Conservation (phyloP, 108 stramenopile genomes). For the Cyclotella atomus region DNA sequence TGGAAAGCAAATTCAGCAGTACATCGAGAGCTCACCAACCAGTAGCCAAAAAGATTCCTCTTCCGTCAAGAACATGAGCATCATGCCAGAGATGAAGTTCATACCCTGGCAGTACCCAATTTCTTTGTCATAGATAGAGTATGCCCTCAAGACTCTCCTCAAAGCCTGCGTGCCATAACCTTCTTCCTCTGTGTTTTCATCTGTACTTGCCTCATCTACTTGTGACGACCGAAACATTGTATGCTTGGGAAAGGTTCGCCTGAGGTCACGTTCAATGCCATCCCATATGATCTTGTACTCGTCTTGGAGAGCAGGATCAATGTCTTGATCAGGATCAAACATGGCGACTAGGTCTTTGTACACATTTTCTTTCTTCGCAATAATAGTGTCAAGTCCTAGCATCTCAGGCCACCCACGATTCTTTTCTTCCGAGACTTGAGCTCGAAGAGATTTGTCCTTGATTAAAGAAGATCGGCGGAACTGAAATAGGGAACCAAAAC, state of each 20-base stretch:
- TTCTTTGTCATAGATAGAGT: conserved; percentile 82
- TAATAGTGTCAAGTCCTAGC: neutral
- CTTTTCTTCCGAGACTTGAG: neutral
- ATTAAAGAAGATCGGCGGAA: neutral
- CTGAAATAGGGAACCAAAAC: neutral
- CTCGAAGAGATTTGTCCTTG: neutral
- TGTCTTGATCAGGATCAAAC: neutral
- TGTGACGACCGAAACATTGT: conserved; percentile 60
- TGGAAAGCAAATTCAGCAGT: too few species aligned
- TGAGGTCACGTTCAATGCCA: conserved; percentile 86
- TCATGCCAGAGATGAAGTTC: conserved; percentile 94
- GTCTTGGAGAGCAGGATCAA: neutral
- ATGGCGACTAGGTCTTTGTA: conserved; percentile 7
- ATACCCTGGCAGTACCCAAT: conserved; percentile 97
- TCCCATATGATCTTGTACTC: conserved; percentile 33
- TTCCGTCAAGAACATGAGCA: conserved; percentile 76
- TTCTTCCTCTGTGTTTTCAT: neutral
- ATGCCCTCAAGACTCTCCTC: conserved; percentile 77
- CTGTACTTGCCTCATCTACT: neutral
- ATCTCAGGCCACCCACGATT: conserved; percentile 1
- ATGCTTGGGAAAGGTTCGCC: conserved; percentile 91
- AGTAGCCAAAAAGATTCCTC: conserved; percentile 89
- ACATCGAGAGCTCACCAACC: too few species aligned
- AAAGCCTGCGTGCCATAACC: conserved; percentile 38
- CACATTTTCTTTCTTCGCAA: neutral